These are phyloP conservation scores for Spiraea crenata DNA, from an alignment of 331 rosid species.

Conservation along the genomic window DNA sequence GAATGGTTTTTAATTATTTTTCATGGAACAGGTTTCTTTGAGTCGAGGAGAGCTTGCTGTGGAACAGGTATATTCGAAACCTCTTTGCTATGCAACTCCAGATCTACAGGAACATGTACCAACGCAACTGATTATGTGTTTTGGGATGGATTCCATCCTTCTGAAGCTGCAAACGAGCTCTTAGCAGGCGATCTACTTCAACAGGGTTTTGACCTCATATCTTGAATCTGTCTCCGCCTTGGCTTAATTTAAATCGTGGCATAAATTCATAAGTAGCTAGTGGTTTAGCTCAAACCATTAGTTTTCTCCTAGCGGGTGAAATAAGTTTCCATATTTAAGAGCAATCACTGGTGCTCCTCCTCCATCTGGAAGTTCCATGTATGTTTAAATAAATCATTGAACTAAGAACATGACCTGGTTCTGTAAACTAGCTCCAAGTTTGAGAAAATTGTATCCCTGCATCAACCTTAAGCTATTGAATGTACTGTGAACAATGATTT, in stretches of 20 bases:
- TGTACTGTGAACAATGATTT: neutral
- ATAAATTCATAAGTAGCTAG: neutral
- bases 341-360: neutral
- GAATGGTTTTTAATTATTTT: neutral
- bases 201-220: conserved; percentile 52
- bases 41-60: conserved; percentile 49
- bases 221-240: conserved; percentile 13
- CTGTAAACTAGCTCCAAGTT: neutral
- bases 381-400: conserved; percentile 8
- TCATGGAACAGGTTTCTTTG: conserved; percentile 39
- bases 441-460: neutral
- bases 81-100: conserved; percentile 45
- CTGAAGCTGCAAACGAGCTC: conserved; percentile 47
- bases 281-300: neutral
- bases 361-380: neutral
- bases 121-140: conserved; percentile 51
- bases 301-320: neutral
- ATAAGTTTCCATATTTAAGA: neutral
- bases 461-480: neutral
- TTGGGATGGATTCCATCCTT: conserved; percentile 65
- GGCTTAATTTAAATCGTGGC: neutral
- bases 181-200: conserved; percentile 43
- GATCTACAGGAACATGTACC: conserved; percentile 46
- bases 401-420: neutral
- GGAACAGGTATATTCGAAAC: conserved; percentile 55